Evolutionary conservation across 2,329 filamentous ascomycete genomes (phyloP), one percentile per base, ranked within the genome.

Genomic region (Diplodia mutila): DNA sequence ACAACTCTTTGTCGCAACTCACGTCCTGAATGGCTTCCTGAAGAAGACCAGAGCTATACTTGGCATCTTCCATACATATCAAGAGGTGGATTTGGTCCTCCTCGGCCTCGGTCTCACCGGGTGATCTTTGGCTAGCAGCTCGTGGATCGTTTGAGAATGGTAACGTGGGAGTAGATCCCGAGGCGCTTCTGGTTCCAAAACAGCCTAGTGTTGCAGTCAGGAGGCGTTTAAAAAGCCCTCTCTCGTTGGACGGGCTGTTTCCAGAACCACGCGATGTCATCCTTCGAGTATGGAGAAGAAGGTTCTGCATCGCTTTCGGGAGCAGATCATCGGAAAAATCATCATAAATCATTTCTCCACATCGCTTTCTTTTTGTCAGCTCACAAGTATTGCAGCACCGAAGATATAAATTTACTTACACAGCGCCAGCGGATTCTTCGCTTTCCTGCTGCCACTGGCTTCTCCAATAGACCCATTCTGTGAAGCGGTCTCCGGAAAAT

Each of bases 201-300:
- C n/a, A n/a, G n/a, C n/a, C n/a, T n/a, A n/a, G n/a, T n/a, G n/a
- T n/a, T n/a, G 21, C 23, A 29, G 8, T 18, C 12, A 29, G 8
- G 12, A 29, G 23, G 1, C 4, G n/a, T 11, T 2, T 4, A 23
- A 52, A 52, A 27, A 52, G 1, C n/a, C 23, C 11, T 12, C 23
- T 9, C 0, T 14, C 18, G 4, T 6, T 4, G 5, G 46, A 4
- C 1, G 46, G 0, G 7, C 4, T 21, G n/a, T 7, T 16, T 8
- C 12, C 23, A 14, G 9, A 5, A 2, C 46, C 46, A 16, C 6
- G 14, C 0, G 14, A 39, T 49, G 49, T 52, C 14, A 52, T 21
- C 14, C 49, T 29, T 21, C 49, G 49, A 18, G 14, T 52, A 16
- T 25, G 49, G 9, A 29, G 12, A 7, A 52, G 2, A 27, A 52